phyloP scores from a whole-genome alignment of 2,329 filamentous ascomycete genomes.

The Falciphora oryzae region DNA sequence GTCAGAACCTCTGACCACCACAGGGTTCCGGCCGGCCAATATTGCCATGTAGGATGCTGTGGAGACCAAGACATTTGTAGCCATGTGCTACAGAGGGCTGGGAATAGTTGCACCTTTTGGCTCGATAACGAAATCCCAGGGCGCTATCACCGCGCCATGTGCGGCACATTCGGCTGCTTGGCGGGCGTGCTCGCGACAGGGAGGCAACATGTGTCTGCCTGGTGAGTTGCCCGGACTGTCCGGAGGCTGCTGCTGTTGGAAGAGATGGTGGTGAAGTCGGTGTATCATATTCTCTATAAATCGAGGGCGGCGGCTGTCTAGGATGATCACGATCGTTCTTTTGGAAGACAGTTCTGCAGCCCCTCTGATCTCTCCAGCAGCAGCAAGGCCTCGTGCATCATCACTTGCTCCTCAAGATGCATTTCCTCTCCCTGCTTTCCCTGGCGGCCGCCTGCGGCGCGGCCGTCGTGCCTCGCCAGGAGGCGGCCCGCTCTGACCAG shows the following conservation, averaged over 20 bases:
- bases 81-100: neutral
- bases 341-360: neutral
- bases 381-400: neutral
- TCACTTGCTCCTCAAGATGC: neutral
- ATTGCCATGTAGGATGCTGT: neutral
- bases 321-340: neutral
- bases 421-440: neutral
- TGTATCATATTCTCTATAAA: neutral
- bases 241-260: neutral
- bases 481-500: neutral
- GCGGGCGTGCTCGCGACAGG: too few species aligned
- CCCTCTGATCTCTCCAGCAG: neutral
- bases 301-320: neutral
- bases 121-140: neutral
- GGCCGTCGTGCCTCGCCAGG: neutral
- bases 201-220: neutral
- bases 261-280: neutral
- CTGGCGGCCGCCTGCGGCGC: conserved; percentile 4
- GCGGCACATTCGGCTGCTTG: neutral
- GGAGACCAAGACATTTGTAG: neutral
- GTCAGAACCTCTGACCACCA: neutral
- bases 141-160: neutral
- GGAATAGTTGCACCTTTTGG: neutral
- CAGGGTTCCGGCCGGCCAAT: neutral
- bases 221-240: neutral